A percentile compares a stretch with the other conserved stretches of the same genome.
Conservation (phyloP, 805 yeast genomes). For the Saccharomycopsis vini region DNA sequence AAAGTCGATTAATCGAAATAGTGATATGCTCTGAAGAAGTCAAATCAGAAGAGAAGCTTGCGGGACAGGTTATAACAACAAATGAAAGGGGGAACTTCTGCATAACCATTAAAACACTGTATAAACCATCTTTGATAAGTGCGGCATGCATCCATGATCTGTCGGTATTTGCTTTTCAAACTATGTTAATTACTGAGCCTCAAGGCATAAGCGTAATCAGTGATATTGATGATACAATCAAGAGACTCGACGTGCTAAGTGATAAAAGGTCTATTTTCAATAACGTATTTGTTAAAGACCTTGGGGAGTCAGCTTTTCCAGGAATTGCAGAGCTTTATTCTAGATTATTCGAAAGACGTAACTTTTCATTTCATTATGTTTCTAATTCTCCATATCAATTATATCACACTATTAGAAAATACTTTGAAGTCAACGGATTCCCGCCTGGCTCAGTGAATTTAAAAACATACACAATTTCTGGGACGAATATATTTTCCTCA, state of each 20-base stretch:
- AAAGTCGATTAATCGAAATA: slow-evolving; percentile 45
- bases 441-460: slow-evolving; percentile 82
- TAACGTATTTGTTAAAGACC: slow-evolving; percentile 63
- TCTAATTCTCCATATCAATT: slow-evolving; percentile 95
- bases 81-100: slow-evolving; percentile 64
- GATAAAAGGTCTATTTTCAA: slow-evolving; percentile 77
- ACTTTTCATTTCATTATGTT: slow-evolving; percentile 77
- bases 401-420: slow-evolving; percentile 45
- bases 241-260: slow-evolving; percentile 82
- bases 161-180: slow-evolving; percentile 37
- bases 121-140: slow-evolving; percentile 52
- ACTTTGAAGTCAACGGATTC: slow-evolving; percentile 43
- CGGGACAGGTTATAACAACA: slow-evolving; percentile 35
- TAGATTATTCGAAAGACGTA: slow-evolving; percentile 31
- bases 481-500: slow-evolving; percentile 70
- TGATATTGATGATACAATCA: slow-evolving; percentile 92
- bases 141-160: slow-evolving; percentile 33
- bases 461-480: slow-evolving; percentile 64
- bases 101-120: slow-evolving; percentile 41
- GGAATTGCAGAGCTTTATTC: slow-evolving; percentile 69
- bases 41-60: slow-evolving; percentile 23
- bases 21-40: slow-evolving; percentile 44
- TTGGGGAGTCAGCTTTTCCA: slow-evolving; percentile 60
- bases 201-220: slow-evolving; percentile 67
- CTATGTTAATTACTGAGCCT: slow-evolving; percentile 33